phyloP scores from a whole-genome alignment of 495 filamentous ascomycete species.

The Geopyxis carbonaria region DNA sequence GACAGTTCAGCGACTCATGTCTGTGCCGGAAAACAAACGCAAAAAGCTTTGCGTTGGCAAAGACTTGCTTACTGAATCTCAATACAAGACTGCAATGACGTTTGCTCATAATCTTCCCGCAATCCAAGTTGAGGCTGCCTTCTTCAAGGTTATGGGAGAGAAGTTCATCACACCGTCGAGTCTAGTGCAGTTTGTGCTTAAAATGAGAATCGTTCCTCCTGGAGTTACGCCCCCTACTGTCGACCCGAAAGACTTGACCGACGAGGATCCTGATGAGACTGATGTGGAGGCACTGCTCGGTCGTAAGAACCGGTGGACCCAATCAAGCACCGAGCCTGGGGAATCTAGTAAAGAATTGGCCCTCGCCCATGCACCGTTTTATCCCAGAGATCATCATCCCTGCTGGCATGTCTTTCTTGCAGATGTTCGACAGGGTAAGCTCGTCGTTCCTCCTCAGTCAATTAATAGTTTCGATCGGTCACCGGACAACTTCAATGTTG shows the following conservation, averaged over 20 bases:
- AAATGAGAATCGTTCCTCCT: slow-evolving; percentile 84
- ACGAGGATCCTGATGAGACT: slow-evolving; percentile 82
- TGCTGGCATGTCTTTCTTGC: slow-evolving; percentile 86
- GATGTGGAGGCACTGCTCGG: slow-evolving; percentile 77
- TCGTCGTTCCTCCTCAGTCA: slow-evolving; percentile 85
- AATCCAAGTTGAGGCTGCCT: slow-evolving; percentile 76
- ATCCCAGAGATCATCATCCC: slow-evolving; percentile 72
- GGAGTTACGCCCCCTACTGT: slow-evolving; percentile 60
- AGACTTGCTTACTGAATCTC: slow-evolving; percentile 51
- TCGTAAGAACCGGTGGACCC: slow-evolving; percentile 47
- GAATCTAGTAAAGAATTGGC: slow-evolving; percentile 45
- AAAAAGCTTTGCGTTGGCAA: slow-evolving; percentile 49
- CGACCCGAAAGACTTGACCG: slow-evolving; percentile 62
- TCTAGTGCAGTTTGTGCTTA: slow-evolving; percentile 83
- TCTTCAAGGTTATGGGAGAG: slow-evolving; percentile 96
- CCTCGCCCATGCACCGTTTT: slow-evolving; percentile 74
- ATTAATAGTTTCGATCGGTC: slow-evolving; percentile 80
- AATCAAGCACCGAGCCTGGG: slow-evolving; percentile 32
- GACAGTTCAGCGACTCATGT: slow-evolving; percentile 76
- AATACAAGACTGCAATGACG: slow-evolving; percentile 56
- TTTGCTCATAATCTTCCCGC: slow-evolving; percentile 69
- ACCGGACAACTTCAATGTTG: slow-evolving; percentile 64
- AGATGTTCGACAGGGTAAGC: slow-evolving; percentile 81
- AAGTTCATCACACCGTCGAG: slow-evolving; percentile 81
- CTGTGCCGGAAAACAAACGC: slow-evolving; percentile 53